Percentiles rank a stretch among this genome's conserved stretches.
Evolutionary conservation across 768 basidiomycete species (phyloP).

Genomic region (Auriscalpium microsporum): DNA sequence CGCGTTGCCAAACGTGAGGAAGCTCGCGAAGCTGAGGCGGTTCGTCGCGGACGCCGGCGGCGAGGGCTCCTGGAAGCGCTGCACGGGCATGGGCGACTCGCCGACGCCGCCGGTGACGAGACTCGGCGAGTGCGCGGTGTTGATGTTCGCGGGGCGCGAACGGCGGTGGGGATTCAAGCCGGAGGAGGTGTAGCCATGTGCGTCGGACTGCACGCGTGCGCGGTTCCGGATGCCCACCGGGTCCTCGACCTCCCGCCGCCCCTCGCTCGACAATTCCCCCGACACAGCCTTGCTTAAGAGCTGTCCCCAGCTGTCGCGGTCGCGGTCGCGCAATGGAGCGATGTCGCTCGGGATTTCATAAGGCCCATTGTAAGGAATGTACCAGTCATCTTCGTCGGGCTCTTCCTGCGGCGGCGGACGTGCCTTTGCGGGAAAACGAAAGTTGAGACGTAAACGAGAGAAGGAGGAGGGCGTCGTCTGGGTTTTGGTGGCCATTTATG

Average conservation of each 20-base stretch:
- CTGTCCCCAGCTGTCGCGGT: constrained; percentile 26
- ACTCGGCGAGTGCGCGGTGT: constrained; percentile 27
- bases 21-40: constrained; percentile 44
- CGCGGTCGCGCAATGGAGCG: constrained; percentile 5
- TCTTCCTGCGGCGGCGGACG: constrained; percentile 16
- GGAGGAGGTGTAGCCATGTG: neutral
- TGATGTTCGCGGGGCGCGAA: constrained; percentile 17
- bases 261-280: constrained; percentile 2
- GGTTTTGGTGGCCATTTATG: constrained; percentile 27
- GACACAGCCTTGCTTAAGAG: constrained; percentile 21
- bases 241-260: neutral
- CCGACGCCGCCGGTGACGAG: constrained; percentile 56
- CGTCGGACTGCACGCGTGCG: neutral
- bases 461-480: constrained; percentile 24
- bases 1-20: constrained; percentile 38
- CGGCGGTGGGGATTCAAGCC: constrained; percentile 22
- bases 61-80: constrained; percentile 18
- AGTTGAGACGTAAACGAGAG: constrained; percentile 31
- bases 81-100: constrained; percentile 42
- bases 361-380: constrained; percentile 58
- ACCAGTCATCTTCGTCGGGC: constrained; percentile 41
- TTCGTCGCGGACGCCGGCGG: constrained; percentile 20
- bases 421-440: constrained; percentile 16
- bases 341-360: constrained; percentile 30
- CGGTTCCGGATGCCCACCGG: neutral